A percentile compares a stretch with the other conserved stretches of the same genome.
Conservation (phyloP, 75 land plant species). For the Ceratopteris richardii region DNA sequence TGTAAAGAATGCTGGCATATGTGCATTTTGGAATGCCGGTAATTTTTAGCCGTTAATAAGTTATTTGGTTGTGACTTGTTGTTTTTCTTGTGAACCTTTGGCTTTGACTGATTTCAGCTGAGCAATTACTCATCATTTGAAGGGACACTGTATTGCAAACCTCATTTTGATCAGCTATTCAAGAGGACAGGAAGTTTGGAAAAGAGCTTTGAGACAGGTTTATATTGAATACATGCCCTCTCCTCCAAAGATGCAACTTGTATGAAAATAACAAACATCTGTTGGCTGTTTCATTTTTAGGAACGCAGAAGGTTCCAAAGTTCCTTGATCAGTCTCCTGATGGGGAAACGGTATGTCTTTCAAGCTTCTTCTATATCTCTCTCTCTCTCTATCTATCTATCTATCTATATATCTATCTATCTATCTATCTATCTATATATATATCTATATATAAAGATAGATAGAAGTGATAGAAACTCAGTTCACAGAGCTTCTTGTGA, state of each 20-base stretch:
- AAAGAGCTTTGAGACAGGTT: slow-evolving; percentile 70
- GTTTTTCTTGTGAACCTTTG: too few species aligned
- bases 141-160: slow-evolving; percentile 87
- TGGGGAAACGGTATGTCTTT: neutral
- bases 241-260: neutral
- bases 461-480: too few species aligned
- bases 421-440: too few species aligned
- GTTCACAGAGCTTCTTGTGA: too few species aligned
- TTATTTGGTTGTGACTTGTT: too few species aligned
- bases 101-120: slow-evolving; percentile 31
- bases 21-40: too few species aligned
- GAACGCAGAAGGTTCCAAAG: neutral
- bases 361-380: too few species aligned
- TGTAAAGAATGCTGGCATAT: too few species aligned
- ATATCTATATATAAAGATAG: too few species aligned
- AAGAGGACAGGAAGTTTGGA: slow-evolving; percentile 82
- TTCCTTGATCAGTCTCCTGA: neutral
- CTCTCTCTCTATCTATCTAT: too few species aligned
- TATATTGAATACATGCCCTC: neutral
- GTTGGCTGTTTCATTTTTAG: neutral
- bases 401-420: too few species aligned
- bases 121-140: slow-evolving; percentile 72
- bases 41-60: too few species aligned
- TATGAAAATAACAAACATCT: neutral
- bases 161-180: slow-evolving; percentile 88